Base-by-base conservation (phyloP, 2,329 filamentous ascomycete genomes). In the Colletotrichum musicola region DNA sequence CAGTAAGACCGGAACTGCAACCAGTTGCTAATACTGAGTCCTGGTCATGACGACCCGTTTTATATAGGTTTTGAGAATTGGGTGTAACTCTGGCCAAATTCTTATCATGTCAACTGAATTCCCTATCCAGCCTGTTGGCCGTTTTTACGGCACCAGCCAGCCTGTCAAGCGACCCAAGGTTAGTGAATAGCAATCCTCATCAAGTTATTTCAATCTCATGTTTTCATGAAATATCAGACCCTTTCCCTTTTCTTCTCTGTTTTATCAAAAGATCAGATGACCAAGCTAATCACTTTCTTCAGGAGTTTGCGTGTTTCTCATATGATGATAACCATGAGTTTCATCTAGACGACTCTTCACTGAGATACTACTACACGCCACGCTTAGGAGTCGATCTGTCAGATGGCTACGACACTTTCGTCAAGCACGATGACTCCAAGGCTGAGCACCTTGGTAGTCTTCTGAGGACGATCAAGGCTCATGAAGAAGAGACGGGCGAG, bases 301-400 rank as follows among this genome's bases (percentile, higher is more conserved):
- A 95, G 91, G 96, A 99, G 83, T 93, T 99, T 72, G 88, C 95
- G 4, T 94, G 87, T 80, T 99, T 98, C 81, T 98, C 95, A 9
- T 98, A 96, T 80, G 93, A 98, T 77, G 89, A 94, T 51, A 84
- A 94, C 30, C 96, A 95, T 77, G 80, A 88, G 62, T 94, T 94
- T 75, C 90, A 85, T 56, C 87, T 92, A 4, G 94, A 93, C 71
- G 92, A 92, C 70, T 92, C 92, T 3, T 95, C 93, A 1, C 77
- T 99, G 72, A 90, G 90, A 72, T 98, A 95, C 82, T 98, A 97
- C 80, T 96, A 97, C 75, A 91, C 93, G 2, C 93, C 92, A 0
- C 81, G 78, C 30, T 79, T 96, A 2, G 89, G 90, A 9, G 87
- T 88, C 6, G 91, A 97, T 78, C 84, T 99, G 44, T 95, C 90